Base-by-base conservation (phyloP, 78 protist genomes). In the Blattamonas nauphoetae region DNA sequence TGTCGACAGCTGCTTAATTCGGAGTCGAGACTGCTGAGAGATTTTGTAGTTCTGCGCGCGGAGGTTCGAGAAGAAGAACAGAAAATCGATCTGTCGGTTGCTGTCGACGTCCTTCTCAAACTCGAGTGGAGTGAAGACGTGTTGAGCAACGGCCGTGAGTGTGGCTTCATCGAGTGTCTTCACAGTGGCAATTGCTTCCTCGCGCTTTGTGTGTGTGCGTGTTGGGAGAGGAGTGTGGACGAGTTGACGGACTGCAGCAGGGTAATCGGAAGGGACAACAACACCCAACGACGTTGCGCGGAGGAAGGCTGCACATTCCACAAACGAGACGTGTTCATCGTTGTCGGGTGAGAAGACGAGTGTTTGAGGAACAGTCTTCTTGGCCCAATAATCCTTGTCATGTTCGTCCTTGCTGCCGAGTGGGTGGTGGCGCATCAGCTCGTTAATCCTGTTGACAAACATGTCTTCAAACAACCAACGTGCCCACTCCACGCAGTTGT, bases 401-500 rank as follows among this genome's bases (percentile, higher is more conserved):
- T 21, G 38, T 6, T 4, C 6, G 33, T 5, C 32, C 42, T 4
- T 79, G 43, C 87, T 87, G 92, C 96, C 99, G 34, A 88, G 87
- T 34, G 99, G 99, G 96, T 95, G 94, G 89, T 92, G 91, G 92
- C 34, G 88, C 71, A 97, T 91, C 85, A 97, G 94, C 88, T 95
- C 96, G 46, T 35, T 38, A 46, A 96, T 94, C 41, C 41, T n/a
- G 89, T 94, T 89, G 90, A 2, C n/a, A 85, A 92, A 98, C 78
- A 46, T 42, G 45, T 92, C 94, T 86, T 98, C 96, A 87, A 97
- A 98, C 41, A 88, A 29, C 1, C 85, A 83, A 42, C 99, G 93
- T 33, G 98, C 99, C 98, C 98, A 96, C 42, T 0, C 87, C 6
- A 98, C 88, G 85, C 99, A 96, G 90, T 98, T 96, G 34, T 84